Conservation (phyloP, 2,329 filamentous ascomycete species). For the Ceratocystis ficicola region DNA sequence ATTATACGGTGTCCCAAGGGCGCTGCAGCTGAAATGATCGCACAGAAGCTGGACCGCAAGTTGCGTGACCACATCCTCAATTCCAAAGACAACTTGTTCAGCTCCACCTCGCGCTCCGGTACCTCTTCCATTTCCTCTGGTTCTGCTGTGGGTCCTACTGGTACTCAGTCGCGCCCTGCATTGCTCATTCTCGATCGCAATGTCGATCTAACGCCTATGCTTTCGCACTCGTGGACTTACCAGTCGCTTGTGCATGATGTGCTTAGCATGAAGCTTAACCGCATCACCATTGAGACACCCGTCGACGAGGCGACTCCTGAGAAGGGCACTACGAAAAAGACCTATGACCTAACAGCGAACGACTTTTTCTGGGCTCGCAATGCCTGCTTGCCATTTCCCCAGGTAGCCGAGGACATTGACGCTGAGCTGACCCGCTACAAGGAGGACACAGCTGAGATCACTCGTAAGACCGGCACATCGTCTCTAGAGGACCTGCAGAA, state of each 20-base stretch:
- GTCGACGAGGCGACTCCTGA: conserved; percentile 63
- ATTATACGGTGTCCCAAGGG: conserved; percentile 91
- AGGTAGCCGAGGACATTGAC: conserved; percentile 93
- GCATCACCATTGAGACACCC: conserved; percentile 81
- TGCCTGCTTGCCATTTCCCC: conserved; percentile 78
- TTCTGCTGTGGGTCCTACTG: conserved; percentile 42
- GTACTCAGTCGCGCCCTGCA: conserved; percentile 64
- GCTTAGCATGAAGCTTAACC: conserved; percentile 56
- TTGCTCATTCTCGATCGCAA: conserved; percentile 91
- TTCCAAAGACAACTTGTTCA: conserved; percentile 90
- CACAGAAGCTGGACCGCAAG: conserved; percentile 87
- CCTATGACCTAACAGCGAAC: conserved; percentile 76
- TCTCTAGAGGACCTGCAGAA: conserved; percentile 87
- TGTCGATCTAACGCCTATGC: conserved; percentile 90
- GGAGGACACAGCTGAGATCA: conserved; percentile 86
- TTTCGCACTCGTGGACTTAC: conserved; percentile 80
- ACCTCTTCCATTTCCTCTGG: conserved; percentile 48
- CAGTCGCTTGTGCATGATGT: conserved; percentile 68
- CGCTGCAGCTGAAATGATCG: conserved; percentile 86
- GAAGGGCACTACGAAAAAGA: conserved; percentile 69
- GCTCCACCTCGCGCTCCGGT: conserved; percentile 40
- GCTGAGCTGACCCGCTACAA: conserved; percentile 88
- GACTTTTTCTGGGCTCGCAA: conserved; percentile 98
- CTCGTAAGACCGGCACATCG: conserved; percentile 84
- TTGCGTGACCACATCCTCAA: conserved; percentile 93